A percentile compares a stretch with the other conserved stretches of the same genome.
phyloP scores from a whole-genome alignment of 1,284 basidiomycete genomes.

The Ceratobasidium sp. region DNA sequence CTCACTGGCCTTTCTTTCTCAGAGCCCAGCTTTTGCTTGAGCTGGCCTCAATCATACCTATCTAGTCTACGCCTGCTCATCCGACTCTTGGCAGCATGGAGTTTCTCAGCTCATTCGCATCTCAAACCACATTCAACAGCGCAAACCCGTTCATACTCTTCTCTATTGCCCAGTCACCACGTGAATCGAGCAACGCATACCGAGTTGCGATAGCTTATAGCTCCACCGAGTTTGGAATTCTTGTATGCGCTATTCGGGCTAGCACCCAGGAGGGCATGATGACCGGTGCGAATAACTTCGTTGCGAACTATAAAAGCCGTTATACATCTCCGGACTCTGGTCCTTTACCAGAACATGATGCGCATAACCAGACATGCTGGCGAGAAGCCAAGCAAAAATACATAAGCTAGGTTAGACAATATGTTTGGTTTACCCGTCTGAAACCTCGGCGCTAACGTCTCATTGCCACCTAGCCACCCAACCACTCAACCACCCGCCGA shows the following conservation, averaged over 20 bases:
- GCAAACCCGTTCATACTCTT: slow-evolving; percentile 42
- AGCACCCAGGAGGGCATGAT: background rate
- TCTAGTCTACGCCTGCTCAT: background rate
- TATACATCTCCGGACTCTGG: no score
- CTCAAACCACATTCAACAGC: slow-evolving; percentile 2
- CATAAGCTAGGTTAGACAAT: background rate
- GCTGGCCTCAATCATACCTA: no score
- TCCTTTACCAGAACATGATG: background rate
- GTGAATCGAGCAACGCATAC: slow-evolving; percentile 18
- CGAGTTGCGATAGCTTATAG: slow-evolving; percentile 15
- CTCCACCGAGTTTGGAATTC: slow-evolving; percentile 15
- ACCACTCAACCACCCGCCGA: no score
- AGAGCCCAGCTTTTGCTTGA: no score
- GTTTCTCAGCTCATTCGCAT: slow-evolving; percentile 26
- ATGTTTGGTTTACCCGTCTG: background rate
- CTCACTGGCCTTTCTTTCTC: no score
- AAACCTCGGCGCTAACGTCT: background rate
- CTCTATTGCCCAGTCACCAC: slow-evolving; percentile 22
- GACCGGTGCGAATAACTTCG: no score
- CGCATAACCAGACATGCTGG: background rate
- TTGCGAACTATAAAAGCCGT: background rate
- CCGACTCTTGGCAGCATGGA: slow-evolving; percentile 7
- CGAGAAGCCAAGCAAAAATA: background rate
- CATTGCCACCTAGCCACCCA: background rate
- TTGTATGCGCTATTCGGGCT: background rate